These are phyloP conservation scores for Aspergillaceae sp. DNA, from an alignment of 2,329 filamentous ascomycete species.

Conservation along the genomic window DNA sequence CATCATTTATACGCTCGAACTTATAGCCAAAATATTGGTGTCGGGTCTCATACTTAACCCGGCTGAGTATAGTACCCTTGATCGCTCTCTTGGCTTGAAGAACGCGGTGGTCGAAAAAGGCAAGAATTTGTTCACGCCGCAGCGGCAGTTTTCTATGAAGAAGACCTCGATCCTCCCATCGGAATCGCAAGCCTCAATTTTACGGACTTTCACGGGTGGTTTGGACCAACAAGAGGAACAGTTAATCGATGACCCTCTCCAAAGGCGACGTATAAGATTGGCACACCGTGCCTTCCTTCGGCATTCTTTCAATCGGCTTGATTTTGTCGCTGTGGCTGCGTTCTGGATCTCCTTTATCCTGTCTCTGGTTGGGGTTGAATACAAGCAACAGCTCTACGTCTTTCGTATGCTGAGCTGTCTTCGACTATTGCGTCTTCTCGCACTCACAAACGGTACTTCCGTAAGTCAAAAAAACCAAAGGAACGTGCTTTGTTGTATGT, in stretches of 20 bases:
- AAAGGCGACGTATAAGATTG: constrained; percentile 75
- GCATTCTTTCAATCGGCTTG: constrained; percentile 90
- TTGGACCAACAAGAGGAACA: constrained; percentile 57
- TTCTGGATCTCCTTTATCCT: constrained; percentile 88
- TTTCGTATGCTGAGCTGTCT: constrained; percentile 96
- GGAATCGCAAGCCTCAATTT: constrained; percentile 47
- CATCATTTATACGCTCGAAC: constrained; percentile 78
- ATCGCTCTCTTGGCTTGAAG: constrained; percentile 64
- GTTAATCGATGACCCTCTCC: constrained; percentile 53
- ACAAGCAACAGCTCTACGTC: constrained; percentile 64
- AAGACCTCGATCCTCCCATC: constrained; percentile 37
- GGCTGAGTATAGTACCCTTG: constrained; percentile 81
- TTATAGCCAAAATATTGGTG: constrained; percentile 75
- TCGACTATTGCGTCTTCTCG: constrained; percentile 81
- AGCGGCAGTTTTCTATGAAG: constrained; percentile 61
- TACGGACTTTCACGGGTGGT: constrained; percentile 68
- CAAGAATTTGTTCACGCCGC: constrained; percentile 69
- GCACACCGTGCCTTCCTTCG: constrained; percentile 86
- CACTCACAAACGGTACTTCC: constrained; percentile 85
- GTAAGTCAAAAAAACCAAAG: constrained; percentile 43
- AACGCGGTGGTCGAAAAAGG: constrained; percentile 69
- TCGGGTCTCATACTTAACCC: constrained; percentile 91
- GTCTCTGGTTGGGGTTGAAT: constrained; percentile 60
- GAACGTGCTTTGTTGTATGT: constrained; percentile 8
- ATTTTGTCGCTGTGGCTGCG: constrained; percentile 88